Evolutionary conservation across 2,329 filamentous ascomycete genomes (phyloP).

Genomic region (Coniochaeta pulveracea): DNA sequence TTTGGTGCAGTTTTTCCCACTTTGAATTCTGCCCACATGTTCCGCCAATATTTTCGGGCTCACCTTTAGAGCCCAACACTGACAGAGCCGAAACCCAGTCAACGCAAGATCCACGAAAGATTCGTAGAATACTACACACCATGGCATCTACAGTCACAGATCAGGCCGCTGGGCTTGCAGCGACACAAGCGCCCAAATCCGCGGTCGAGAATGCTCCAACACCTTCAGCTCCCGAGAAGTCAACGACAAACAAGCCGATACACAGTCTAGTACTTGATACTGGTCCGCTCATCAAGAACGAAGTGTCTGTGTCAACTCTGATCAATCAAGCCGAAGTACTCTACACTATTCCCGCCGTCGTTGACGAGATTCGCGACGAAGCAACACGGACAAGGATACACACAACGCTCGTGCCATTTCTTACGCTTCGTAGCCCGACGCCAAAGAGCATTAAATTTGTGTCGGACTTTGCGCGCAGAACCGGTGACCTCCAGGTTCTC

Average conservation of each 20-base stretch:
- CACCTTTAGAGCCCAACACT: no score
- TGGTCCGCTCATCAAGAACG: slow-evolving; percentile 87
- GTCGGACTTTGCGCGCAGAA: slow-evolving; percentile 75
- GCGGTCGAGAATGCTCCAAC: no score
- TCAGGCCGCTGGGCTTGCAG: no score
- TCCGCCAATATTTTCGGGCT: no score
- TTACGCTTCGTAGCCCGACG: slow-evolving; percentile 63
- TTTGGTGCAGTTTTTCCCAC: no score
- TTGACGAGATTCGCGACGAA: slow-evolving; percentile 80
- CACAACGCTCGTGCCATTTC: slow-evolving; percentile 74
- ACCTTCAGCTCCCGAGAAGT: not conserved
- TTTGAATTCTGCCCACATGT: no score
- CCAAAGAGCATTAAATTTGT: slow-evolving; percentile 71
- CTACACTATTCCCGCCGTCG: slow-evolving; percentile 74
- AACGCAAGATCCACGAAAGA: no score
- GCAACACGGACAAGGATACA: slow-evolving; percentile 72
- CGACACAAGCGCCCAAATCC: no score
- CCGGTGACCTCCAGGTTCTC: slow-evolving; percentile 79
- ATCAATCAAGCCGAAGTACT: slow-evolving; percentile 65
- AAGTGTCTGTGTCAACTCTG: slow-evolving; percentile 73
- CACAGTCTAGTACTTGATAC: slow-evolving; percentile 67
- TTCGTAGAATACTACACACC: no score
- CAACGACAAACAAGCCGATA: slow-evolving; percentile 2
- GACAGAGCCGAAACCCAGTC: no score
- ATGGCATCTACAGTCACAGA: no score